Evolutionary conservation across 768 basidiomycete genomes (phyloP), one percentile per base, ranked within the genome.

Genomic region (Mycena pura): DNA sequence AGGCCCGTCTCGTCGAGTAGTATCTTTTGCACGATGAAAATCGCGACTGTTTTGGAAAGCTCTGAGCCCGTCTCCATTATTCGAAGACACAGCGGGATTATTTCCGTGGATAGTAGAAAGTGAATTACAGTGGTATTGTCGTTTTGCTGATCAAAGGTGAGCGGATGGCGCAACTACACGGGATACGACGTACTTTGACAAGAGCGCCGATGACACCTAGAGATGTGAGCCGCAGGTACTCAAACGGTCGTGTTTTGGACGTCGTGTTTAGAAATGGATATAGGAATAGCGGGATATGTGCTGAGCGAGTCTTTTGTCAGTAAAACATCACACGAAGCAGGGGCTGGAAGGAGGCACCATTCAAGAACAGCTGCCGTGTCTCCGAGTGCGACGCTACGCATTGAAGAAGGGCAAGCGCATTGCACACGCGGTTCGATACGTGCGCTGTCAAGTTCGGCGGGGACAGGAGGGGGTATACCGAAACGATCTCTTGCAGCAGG

Each of bases 21-120:
- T 60, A 94, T 93, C 78, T 99, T 99, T 76, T 99, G 97, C 4
- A 99, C 97, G 70, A 99, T 99, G 77, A 99, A 99, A 70, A 99
- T 99, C 40, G 97, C 97, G 43, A 99, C 97, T 1, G 97, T 99
- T 79, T 99, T 99, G 59, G 93, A 95, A 17, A 99, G 86, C 70
- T 99, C 97, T 3, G 96, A 97, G 40, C 97, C 97, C 3, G 97
- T 98, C 76, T 99, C 97, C 97, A 99, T 99, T 75, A 99, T 99
- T 51, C 97, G 91, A 49, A 99, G 87, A 74, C 97, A 99, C 65
- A 99, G 90, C 32, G 97, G 97, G 72, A 99, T 99, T 74, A 99
- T 99, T 81, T 99, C 97, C 53, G 97, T 99, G 5, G 96, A 97
- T 43, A 99, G 86, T 40, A 99, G 84, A 82, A 99, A 99, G 79